phyloP scores from a whole-genome alignment of 805 yeast species.

The Candida xiaguanensis region DNA sequence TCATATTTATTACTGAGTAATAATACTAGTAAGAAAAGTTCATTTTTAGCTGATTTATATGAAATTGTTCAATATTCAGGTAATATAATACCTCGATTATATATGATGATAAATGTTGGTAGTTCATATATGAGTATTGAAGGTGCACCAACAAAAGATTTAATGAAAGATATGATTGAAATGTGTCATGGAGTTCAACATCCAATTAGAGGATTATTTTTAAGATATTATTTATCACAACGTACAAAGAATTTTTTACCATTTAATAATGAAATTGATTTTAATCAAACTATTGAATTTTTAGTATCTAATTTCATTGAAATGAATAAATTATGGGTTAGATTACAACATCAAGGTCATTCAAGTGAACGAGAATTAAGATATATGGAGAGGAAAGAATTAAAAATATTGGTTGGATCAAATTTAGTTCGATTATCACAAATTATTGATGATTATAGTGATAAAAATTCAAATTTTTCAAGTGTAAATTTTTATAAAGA shows the following conservation, averaged over 20 bases:
- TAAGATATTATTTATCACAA: constrained; percentile 86
- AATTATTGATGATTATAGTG: constrained; percentile 63
- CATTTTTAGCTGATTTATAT: constrained; percentile 75
- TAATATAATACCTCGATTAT: constrained; percentile 85
- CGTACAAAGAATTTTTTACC: constrained; percentile 69
- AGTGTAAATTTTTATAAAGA: constrained; percentile 34
- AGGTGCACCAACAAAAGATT: constrained; percentile 78
- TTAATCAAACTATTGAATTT: constrained; percentile 71
- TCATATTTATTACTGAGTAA: constrained; percentile 64
- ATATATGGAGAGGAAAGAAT: constrained; percentile 75
- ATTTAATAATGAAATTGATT: constrained; percentile 30
- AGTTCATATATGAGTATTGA: constrained; percentile 77
- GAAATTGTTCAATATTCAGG: constrained; percentile 96
- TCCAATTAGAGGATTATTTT: constrained; percentile 86
- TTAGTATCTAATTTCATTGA: constrained; percentile 86
- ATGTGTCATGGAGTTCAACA: constrained; percentile 97
- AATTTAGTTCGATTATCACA: constrained; percentile 87
- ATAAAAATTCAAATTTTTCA: constrained; percentile 18
- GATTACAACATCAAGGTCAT: constrained; percentile 94
- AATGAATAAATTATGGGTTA: constrained; percentile 97
- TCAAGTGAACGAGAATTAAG: constrained; percentile 75
- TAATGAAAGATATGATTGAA: constrained; percentile 93
- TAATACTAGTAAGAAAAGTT: constrained; percentile 37
- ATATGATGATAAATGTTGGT: constrained; percentile 94
- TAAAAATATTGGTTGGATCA: constrained; percentile 89